These are phyloP conservation scores for Ceratocystiopsis minuta DNA, from an alignment of 2,329 filamentous ascomycete genomes.

Conservation along the genomic window DNA sequence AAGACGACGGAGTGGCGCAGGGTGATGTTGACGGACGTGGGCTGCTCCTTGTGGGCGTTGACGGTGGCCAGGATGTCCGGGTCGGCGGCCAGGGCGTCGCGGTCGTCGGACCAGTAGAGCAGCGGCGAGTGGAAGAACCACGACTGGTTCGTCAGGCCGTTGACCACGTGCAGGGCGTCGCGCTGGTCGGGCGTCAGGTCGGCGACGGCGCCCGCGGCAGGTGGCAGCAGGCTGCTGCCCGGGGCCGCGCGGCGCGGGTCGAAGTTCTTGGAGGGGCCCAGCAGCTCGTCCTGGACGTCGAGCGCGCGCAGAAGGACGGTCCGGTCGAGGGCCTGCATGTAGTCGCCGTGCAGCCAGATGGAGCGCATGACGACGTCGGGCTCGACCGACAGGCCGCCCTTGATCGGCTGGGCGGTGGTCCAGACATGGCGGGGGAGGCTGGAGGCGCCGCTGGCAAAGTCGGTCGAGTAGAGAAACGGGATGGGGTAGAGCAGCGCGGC, in stretches of 20 bases:
- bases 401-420: constrained; percentile 52
- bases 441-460: constrained; percentile 52
- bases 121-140: constrained; percentile 75
- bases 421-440: constrained; percentile 65
- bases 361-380: constrained; percentile 69
- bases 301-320: constrained; percentile 48
- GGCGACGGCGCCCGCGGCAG: background rate
- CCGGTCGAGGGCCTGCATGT: constrained; percentile 56
- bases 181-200: constrained; percentile 27
- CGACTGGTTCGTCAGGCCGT: constrained; percentile 41
- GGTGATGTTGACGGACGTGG: constrained; percentile 54
- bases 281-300: constrained; percentile 49
- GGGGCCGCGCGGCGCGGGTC: constrained; percentile 23
- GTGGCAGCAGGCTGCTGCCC: constrained; percentile 9
- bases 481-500: constrained; percentile 57
- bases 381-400: constrained; percentile 25
- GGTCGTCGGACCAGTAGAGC: constrained; percentile 61
- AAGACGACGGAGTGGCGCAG: constrained; percentile 65
- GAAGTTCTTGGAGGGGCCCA: constrained; percentile 42
- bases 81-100: constrained; percentile 38
- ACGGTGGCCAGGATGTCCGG: constrained; percentile 48
- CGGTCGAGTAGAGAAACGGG: constrained; percentile 55
- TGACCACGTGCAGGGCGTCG: constrained; percentile 38
- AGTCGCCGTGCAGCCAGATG: constrained; percentile 64
- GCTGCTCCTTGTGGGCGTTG: constrained; percentile 42